A percentile compares a stretch with the other conserved stretches of the same genome.
Conservation (phyloP, 352 stramenopile species). For the Globisporangium emineosum region DNA sequence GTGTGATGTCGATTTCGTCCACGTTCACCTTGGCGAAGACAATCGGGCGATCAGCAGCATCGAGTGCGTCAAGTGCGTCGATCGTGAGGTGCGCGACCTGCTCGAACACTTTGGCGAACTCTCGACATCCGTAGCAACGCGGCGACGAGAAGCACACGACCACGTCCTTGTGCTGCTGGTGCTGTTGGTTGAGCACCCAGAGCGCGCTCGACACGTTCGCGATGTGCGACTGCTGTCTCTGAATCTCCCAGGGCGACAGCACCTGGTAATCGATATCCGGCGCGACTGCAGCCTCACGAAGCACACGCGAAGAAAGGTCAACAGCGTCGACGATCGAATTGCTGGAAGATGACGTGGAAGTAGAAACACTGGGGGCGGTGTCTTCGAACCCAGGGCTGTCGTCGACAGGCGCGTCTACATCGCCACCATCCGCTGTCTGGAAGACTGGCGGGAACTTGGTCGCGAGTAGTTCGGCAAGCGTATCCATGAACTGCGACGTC, state of each 20-base stretch:
- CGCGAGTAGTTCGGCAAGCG: slow-evolving; percentile 9
- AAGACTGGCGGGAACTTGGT: slow-evolving; percentile 7
- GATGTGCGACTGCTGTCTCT: not conserved
- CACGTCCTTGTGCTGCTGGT: slow-evolving; percentile 5
- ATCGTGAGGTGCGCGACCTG: slow-evolving; percentile 4
- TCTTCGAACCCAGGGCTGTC: not conserved
- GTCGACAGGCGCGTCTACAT: not conserved
- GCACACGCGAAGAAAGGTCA: not conserved
- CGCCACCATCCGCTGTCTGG: not conserved
- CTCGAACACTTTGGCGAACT: slow-evolving; percentile 19
- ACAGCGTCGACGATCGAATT: not conserved
- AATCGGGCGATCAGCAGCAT: not conserved
- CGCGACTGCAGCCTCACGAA: not conserved
- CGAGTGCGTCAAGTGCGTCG: not conserved
- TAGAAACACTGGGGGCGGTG: not conserved
- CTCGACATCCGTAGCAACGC: slow-evolving; percentile 19
- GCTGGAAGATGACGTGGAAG: not conserved
- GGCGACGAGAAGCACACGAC: slow-evolving; percentile 22
- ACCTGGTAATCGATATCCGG: not conserved
- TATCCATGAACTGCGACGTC: slow-evolving; percentile 2
- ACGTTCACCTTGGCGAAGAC: slow-evolving; percentile 20
- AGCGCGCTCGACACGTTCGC: not conserved
- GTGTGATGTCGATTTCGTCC: slow-evolving; percentile 18
- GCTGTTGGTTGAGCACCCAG: slow-evolving; percentile 10
- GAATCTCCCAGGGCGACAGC: slow-evolving; percentile 15